Conservation (phyloP, 2,329 filamentous ascomycete species). For the Nigrograna mackinnonii region DNA sequence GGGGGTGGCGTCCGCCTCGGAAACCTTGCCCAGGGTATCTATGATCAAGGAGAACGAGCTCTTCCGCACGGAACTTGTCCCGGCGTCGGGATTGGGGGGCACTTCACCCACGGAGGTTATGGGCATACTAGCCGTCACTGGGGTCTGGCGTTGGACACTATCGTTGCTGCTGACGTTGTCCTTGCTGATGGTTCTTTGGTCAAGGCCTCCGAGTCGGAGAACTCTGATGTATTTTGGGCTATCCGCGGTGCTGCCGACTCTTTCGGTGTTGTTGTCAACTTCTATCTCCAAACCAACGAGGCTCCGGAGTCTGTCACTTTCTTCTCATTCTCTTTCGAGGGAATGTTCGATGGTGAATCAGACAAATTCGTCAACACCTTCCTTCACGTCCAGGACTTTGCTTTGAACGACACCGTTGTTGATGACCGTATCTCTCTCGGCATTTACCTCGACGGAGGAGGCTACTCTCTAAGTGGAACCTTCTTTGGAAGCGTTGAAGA, state of each 20-base stretch:
- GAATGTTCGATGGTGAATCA: slow-evolving; percentile 27
- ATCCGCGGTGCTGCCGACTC: slow-evolving; percentile 37
- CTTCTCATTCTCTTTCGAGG: slow-evolving; percentile 12
- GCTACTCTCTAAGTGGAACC: slow-evolving; percentile 43
- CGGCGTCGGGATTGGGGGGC: slow-evolving; percentile 32
- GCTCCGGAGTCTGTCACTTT: slow-evolving; percentile 16
- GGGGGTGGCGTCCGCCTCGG: slow-evolving; percentile 52
- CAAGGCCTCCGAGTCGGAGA: slow-evolving; percentile 21
- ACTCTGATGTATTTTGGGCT: slow-evolving; percentile 41
- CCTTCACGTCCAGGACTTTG: slow-evolving; percentile 45
- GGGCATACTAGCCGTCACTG: slow-evolving; percentile 24
- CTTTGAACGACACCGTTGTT: slow-evolving; percentile 43
- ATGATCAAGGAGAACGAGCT: slow-evolving; percentile 31
- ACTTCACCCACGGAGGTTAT: slow-evolving; percentile 28
- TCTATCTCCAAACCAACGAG: slow-evolving; percentile 24
- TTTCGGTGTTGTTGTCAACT: slow-evolving; percentile 37
- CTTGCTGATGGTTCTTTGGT: slow-evolving; percentile 31
- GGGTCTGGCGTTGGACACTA: slow-evolving; percentile 23
- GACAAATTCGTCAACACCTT: slow-evolving; percentile 41
- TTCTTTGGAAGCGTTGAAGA: slow-evolving; percentile 42
- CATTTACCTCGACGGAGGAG: slow-evolving; percentile 42
- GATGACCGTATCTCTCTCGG: slow-evolving; percentile 47
- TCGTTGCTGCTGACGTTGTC: slow-evolving; percentile 27
- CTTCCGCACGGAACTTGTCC: slow-evolving; percentile 55
- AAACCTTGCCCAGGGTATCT: slow-evolving; percentile 26